Conservation (phyloP, 2,329 filamentous ascomycete genomes). For the Botryotinia narcissicola region DNA sequence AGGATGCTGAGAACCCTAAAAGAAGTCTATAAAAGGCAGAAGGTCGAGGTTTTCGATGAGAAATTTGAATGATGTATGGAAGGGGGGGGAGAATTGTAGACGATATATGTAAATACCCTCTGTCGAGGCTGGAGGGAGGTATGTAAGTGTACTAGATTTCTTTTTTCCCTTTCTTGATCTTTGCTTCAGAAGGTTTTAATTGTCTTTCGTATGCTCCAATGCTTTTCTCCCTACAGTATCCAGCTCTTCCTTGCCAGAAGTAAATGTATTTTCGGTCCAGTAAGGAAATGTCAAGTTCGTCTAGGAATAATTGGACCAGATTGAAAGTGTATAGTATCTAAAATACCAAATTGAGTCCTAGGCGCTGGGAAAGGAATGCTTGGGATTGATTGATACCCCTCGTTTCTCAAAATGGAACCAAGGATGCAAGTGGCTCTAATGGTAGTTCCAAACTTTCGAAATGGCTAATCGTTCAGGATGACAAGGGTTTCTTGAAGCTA, state of each 20-base stretch:
- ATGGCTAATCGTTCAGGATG: constrained; percentile 11
- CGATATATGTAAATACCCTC: constrained; percentile 12
- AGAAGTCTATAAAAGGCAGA: constrained; percentile 17
- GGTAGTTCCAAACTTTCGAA: background rate
- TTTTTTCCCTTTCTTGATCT: constrained; percentile 1
- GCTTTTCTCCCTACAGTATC: constrained; percentile 16
- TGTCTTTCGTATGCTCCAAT: constrained; percentile 18
- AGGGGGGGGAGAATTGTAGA: background rate
- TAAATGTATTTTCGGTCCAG: constrained; percentile 18
- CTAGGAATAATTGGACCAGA: constrained; percentile 13
- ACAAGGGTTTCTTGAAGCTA: constrained; percentile 16
- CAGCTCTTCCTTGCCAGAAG: constrained; percentile 17
- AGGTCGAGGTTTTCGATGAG: constrained; percentile 12
- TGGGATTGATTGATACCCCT: constrained; percentile 20
- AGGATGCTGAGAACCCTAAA: constrained; percentile 1
- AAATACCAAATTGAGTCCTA: constrained; percentile 10
- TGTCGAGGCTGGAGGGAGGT: constrained; percentile 11
- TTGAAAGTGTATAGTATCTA: background rate
- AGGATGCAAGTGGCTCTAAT: constrained; percentile 20
- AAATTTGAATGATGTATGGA: constrained; percentile 13
- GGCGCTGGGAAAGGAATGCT: constrained; percentile 23
- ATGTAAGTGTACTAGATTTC: constrained; percentile 17
- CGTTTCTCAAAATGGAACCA: constrained; percentile 19
- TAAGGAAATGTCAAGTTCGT: constrained; percentile 17
- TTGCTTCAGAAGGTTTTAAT: constrained; percentile 14